A percentile compares a stretch with the other conserved stretches of the same genome.
Conservation (phyloP, 2,329 filamentous ascomycete species). For the Arachnomyces sp. region DNA sequence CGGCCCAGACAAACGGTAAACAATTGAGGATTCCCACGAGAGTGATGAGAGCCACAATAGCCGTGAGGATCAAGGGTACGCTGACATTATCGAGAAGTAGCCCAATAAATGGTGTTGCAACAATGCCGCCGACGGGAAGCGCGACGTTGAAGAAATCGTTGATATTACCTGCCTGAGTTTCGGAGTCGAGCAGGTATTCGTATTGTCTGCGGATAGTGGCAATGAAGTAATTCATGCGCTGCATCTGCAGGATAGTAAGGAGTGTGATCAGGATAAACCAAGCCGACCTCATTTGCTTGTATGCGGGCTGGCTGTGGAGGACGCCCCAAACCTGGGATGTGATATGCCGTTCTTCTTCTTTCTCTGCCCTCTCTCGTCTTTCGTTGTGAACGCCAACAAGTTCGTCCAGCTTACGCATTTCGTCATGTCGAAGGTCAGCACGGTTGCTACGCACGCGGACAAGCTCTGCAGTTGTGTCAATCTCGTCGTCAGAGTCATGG, state of each 20-base stretch:
- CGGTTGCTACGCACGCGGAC: slow-evolving; percentile 44
- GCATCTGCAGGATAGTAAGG: slow-evolving; percentile 71
- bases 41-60: slow-evolving; percentile 64
- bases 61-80: slow-evolving; percentile 60
- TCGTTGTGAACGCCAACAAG: slow-evolving; percentile 60
- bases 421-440: slow-evolving; percentile 51
- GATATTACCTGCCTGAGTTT: slow-evolving; percentile 54
- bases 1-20: slow-evolving; percentile 61
- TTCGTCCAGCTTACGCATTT: slow-evolving; percentile 60
- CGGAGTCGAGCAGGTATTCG: slow-evolving; percentile 59
- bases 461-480: slow-evolving; percentile 43
- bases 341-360: slow-evolving; percentile 60
- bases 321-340: slow-evolving; percentile 76
- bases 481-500: slow-evolving; percentile 43
- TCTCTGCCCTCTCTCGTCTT: slow-evolving; percentile 47
- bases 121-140: slow-evolving; percentile 69
- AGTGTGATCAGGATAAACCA: slow-evolving; percentile 81
- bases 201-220: slow-evolving; percentile 80
- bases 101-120: slow-evolving; percentile 83
- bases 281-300: slow-evolving; percentile 63
- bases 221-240: slow-evolving; percentile 85
- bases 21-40: slow-evolving; percentile 68
- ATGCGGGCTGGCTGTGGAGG: slow-evolving; percentile 62
- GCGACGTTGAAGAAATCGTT: slow-evolving; percentile 85
- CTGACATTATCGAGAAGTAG: slow-evolving; percentile 66